Conservation (phyloP, 352 stramenopile genomes). For the Phytophthora pinifolia region DNA sequence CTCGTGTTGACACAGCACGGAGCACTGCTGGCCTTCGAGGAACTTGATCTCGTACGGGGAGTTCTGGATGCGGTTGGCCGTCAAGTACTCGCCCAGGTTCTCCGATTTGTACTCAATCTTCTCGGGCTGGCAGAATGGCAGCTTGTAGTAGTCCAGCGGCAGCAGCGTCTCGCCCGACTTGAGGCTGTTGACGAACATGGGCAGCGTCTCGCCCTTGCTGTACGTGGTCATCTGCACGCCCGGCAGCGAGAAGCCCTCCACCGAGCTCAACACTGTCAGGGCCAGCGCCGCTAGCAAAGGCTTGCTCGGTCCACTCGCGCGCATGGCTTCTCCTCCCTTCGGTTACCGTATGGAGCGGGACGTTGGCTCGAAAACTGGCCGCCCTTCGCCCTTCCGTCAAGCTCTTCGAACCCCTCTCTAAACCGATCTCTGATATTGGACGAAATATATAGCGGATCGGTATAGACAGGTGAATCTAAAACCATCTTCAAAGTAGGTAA, state of each 20-base stretch:
- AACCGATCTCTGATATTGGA: background rate
- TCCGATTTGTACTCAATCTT: constrained; percentile 96
- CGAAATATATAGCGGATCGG: no score
- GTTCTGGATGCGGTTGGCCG: constrained; percentile 98
- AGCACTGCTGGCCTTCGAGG: constrained; percentile 69
- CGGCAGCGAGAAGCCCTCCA: constrained; percentile 67
- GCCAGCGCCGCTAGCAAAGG: constrained; percentile 32
- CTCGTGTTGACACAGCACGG: constrained; percentile 73
- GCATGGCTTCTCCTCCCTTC: constrained; percentile 19
- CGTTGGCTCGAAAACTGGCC: background rate
- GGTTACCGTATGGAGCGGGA: background rate
- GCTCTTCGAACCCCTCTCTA: background rate
- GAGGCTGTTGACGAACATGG: constrained; percentile 94
- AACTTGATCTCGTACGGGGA: constrained; percentile 96
- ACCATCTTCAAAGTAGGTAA: no score
- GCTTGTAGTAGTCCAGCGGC: constrained; percentile 97
- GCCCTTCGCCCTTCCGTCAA: background rate
- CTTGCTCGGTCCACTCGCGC: constrained; percentile 18
- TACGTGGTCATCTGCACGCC: constrained; percentile 91
- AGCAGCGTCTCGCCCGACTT: constrained; percentile 95
- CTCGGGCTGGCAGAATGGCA: constrained; percentile 95
- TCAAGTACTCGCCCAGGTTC: constrained; percentile 99
- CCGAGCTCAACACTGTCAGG: constrained; percentile 7
- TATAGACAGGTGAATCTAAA: no score
- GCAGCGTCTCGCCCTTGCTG: constrained; percentile 80